phyloP scores from a whole-genome alignment of 192 early-diverging fungal genomes.

The Phycomyces blakesleeanus region DNA sequence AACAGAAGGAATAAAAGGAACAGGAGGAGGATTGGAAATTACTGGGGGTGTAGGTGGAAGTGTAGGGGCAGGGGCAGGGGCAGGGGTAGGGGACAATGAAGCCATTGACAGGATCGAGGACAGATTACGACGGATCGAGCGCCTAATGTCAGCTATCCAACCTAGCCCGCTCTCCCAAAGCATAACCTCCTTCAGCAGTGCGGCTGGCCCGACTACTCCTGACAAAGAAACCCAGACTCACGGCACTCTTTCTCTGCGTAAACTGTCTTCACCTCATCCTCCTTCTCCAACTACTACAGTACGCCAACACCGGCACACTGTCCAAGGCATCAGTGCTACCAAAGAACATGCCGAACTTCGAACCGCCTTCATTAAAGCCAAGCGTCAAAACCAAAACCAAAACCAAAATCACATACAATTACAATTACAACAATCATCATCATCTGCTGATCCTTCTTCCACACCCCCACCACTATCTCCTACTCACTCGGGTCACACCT shows the following conservation, averaged over 20 bases:
- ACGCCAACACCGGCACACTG: constrained; percentile 23
- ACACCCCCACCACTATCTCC: background rate
- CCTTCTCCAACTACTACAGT: background rate
- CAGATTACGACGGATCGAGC: constrained; percentile 31
- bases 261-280: constrained; percentile 7
- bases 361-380: background rate
- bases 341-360: constrained; percentile 6
- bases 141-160: constrained; percentile 28
- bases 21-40: too few species aligned
- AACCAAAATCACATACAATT: too few species aligned
- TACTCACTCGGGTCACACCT: constrained; percentile 1
- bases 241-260: constrained; percentile 5
- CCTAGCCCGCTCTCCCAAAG: constrained; percentile 24
- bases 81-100: constrained; percentile 20
- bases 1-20: too few species aligned
- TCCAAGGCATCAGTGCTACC: constrained; percentile 19
- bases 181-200: background rate
- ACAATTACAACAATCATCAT: too few species aligned
- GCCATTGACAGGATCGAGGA: constrained; percentile 38
- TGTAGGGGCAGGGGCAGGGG: too few species aligned
- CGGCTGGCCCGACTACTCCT: background rate
- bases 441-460: background rate
- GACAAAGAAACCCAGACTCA: constrained; percentile 1
- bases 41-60: too few species aligned
- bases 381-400: too few species aligned